Conservation (phyloP, 768 basidiomycete genomes). For the Phaeotremella fagi region DNA sequence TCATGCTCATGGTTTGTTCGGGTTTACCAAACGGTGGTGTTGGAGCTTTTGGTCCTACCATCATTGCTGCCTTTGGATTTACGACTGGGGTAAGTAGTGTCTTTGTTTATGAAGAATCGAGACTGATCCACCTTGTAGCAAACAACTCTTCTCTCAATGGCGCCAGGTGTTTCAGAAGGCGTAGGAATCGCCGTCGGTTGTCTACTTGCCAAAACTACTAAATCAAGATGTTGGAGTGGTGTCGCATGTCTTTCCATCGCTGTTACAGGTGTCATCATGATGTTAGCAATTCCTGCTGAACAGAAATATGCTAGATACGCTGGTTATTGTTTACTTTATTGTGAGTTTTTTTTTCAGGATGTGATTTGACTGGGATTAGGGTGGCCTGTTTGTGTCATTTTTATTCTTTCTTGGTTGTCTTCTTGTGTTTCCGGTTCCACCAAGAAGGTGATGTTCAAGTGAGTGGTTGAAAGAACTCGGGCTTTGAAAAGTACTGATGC, state of each 20-base stretch:
- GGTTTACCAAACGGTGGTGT: slow-evolving; percentile 22
- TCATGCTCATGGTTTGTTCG: slow-evolving; percentile 11
- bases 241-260: background rate
- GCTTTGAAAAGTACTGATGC: background rate
- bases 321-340: slow-evolving; percentile 11
- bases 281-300: slow-evolving; percentile 4
- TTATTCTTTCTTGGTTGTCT: slow-evolving; percentile 12
- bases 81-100: background rate
- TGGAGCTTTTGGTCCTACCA: slow-evolving; percentile 14
- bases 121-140: background rate
- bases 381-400: slow-evolving; percentile 19
- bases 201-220: background rate
- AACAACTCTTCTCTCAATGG: background rate
- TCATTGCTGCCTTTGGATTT: slow-evolving; percentile 1
- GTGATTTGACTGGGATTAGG: background rate
- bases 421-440: slow-evolving; percentile 15
- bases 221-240: background rate
- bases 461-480: background rate
- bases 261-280: slow-evolving; percentile 10
- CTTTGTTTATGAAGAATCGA: background rate
- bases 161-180: background rate
- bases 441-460: slow-evolving; percentile 20
- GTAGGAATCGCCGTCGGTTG: background rate
- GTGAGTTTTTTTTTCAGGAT: slow-evolving; percentile 1
- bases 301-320: slow-evolving; percentile 8